Evolutionary conservation across 495 filamentous ascomycete species (phyloP).

Genomic region (Penicillium maclennaniae): DNA sequence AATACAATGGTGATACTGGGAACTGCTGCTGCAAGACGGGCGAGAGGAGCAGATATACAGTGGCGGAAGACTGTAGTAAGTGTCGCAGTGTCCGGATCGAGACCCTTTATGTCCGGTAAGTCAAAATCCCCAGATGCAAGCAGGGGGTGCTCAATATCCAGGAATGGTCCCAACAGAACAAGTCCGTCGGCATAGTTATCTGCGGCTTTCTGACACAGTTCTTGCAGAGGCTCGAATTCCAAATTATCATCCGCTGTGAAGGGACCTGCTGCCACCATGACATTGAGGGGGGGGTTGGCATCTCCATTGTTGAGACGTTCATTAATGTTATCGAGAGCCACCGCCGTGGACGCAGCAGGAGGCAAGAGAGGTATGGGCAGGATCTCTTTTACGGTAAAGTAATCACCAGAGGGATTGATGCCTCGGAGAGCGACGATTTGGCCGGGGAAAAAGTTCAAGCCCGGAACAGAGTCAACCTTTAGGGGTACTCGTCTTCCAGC

Average conservation of each 20-base stretch:
- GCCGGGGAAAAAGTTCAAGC: slow-evolving; percentile 87
- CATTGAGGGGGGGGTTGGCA: slow-evolving; percentile 61
- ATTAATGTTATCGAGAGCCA: slow-evolving; percentile 59
- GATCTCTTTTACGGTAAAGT: slow-evolving; percentile 76
- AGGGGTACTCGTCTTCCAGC: slow-evolving; percentile 77
- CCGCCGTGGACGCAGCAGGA: slow-evolving; percentile 59
- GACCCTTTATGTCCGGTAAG: slow-evolving; percentile 65
- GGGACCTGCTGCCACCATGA: slow-evolving; percentile 78
- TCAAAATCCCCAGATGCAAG: slow-evolving; percentile 87
- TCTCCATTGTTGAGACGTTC: slow-evolving; percentile 57
- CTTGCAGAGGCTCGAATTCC: slow-evolving; percentile 77
- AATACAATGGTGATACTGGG: slow-evolving; percentile 78
- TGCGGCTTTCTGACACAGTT: slow-evolving; percentile 72
- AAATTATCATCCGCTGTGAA: slow-evolving; percentile 91
- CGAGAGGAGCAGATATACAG: slow-evolving; percentile 64
- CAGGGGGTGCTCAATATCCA: slow-evolving; percentile 88
- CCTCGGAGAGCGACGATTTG: slow-evolving; percentile 87
- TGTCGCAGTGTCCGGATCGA: slow-evolving; percentile 72
- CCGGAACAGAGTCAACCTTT: slow-evolving; percentile 62
- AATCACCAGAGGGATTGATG: slow-evolving; percentile 79
- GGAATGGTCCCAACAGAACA: slow-evolving; percentile 79
- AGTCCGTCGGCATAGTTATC: slow-evolving; percentile 74
- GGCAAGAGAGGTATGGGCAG: slow-evolving; percentile 69
- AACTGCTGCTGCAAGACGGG: slow-evolving; percentile 59
- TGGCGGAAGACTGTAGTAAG: slow-evolving; percentile 80